Conservation (phyloP, 352 stramenopile genomes). For the Blastocystis sp. region DNA sequence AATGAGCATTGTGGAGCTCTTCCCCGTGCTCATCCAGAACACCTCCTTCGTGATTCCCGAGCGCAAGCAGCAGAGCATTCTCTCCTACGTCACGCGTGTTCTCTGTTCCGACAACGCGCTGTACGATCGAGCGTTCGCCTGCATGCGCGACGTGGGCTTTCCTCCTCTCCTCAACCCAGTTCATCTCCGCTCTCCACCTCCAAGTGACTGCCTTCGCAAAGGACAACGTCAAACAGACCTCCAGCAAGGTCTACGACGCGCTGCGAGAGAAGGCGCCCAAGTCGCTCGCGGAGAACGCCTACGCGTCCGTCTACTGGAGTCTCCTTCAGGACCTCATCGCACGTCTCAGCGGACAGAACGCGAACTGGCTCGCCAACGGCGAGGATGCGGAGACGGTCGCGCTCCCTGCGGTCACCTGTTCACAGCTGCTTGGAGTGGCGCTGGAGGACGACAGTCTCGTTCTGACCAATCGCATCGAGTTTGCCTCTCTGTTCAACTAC, state of each 20-base stretch:
- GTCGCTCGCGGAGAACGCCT: neutral
- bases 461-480: neutral
- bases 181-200: neutral
- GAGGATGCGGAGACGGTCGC: neutral
- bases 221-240: neutral
- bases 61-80: neutral
- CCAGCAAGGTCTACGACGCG: constrained; percentile 20
- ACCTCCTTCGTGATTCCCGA: neutral
- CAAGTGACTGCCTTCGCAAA: neutral
- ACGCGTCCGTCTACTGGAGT: neutral
- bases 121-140: neutral
- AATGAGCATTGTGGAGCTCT: neutral
- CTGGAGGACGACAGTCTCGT: neutral
- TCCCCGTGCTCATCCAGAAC: neutral
- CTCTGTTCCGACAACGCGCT: neutral
- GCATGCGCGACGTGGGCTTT: neutral
- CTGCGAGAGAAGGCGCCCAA: neutral
- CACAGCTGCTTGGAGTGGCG: neutral
- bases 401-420: neutral
- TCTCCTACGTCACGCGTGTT: neutral
- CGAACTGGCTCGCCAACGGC: neutral
- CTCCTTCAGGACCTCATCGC: constrained; percentile 1
- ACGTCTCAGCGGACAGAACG: neutral
- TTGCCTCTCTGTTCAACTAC: neutral
- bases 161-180: neutral